Evolutionary conservation across 2,329 filamentous ascomycete species (phyloP).

Genomic region (Triangularia setosa): DNA sequence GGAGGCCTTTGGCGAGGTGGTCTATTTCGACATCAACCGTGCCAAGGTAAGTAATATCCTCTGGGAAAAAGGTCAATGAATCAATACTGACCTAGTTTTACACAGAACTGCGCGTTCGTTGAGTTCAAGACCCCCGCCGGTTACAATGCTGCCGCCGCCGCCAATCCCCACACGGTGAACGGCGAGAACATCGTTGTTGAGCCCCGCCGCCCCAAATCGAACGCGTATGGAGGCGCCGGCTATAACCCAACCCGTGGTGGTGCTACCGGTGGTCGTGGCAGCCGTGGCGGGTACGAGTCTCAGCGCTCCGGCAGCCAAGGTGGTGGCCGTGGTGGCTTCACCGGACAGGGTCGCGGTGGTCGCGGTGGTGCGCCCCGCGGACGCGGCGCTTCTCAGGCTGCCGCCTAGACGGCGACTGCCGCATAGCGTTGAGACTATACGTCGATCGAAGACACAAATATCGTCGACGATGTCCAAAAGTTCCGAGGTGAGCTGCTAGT

Average conservation of each 20-base stretch:
- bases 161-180: conserved; percentile 82
- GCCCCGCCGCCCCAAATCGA: conserved; percentile 75
- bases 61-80: too few species aligned
- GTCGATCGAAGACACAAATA: neutral
- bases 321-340: conserved; percentile 63
- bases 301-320: conserved; percentile 58
- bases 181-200: conserved; percentile 82
- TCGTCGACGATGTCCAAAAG: neutral
- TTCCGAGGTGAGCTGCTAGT: neutral
- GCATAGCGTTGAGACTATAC: conserved; percentile 8
- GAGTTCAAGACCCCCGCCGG: conserved; percentile 80
- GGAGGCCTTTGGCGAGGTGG: conserved; percentile 66
- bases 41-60: conserved; percentile 62
- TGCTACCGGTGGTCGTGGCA: conserved; percentile 48
- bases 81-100: neutral
- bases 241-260: conserved; percentile 60
- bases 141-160: conserved; percentile 76
- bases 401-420: conserved; percentile 38
- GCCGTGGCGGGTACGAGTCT: conserved; percentile 62
- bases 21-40: conserved; percentile 74
- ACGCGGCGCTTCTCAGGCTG: conserved; percentile 54
- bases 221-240: conserved; percentile 66
- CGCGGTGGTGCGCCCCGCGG: conserved; percentile 61
- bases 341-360: conserved; percentile 56
- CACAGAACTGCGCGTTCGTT: conserved; percentile 95